Evolutionary conservation across 176 grass and related monocot species (phyloP).

Genomic region (Eragrostis nindensis): DNA sequence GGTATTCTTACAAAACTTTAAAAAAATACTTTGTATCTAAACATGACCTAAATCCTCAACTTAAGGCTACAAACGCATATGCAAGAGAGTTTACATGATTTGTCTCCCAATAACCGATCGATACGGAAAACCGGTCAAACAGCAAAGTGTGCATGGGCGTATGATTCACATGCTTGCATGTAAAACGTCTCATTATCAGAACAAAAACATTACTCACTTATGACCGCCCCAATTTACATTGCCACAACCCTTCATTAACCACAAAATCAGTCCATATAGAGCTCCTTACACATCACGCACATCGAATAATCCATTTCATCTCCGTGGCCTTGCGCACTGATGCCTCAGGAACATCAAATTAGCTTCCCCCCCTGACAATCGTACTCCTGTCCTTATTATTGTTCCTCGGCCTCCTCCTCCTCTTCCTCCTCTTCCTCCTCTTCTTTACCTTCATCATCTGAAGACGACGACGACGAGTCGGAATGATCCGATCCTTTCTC

Average conservation of each 20-base stretch:
- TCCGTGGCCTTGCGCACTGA: not conserved
- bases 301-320: constrained; percentile 6
- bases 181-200: not conserved
- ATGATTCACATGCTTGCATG: constrained; percentile 12
- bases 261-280: constrained; percentile 7
- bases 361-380: not conserved
- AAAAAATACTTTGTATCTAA: too few species aligned
- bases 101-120: not conserved
- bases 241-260: not conserved
- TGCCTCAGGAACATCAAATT: not conserved
- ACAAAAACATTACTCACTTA: constrained; percentile 33
- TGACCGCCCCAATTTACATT: constrained; percentile 34
- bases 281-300: constrained; percentile 15
- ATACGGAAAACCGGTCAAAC: not conserved
- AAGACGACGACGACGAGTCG: constrained; percentile 31
- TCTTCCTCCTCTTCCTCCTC: not conserved
- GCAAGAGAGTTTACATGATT: too few species aligned
- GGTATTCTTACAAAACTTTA: too few species aligned
- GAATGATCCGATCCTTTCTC: constrained; percentile 17
- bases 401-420: constrained; percentile 38
- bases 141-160: not conserved
- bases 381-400: constrained; percentile 17
- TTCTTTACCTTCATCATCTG: constrained; percentile 16
- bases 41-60: too few species aligned
- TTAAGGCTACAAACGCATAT: too few species aligned